Percentiles rank a stretch among this genome's conserved stretches.
phyloP scores from a whole-genome alignment of 768 basidiomycete genomes.

The Asterophora parasitica region DNA sequence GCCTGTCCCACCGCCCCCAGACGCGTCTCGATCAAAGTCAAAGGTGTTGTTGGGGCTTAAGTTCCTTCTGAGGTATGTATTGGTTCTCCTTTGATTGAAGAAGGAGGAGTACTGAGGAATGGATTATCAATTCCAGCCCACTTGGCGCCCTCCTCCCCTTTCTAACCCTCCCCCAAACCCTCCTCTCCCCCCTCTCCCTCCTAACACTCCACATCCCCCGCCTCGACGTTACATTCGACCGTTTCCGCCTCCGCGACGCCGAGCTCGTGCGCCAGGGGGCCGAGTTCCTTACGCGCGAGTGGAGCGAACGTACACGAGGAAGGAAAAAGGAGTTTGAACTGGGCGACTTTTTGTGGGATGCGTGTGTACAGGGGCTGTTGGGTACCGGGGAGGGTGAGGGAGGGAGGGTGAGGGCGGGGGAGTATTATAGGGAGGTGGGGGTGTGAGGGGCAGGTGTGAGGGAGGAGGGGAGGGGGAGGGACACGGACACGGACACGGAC shows the following conservation, averaged over 20 bases:
- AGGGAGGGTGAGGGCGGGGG: not conserved
- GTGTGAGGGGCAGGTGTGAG: too few relatives aligned
- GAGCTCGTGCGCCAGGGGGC: slow-evolving; percentile 31
- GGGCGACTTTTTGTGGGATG: slow-evolving; percentile 10
- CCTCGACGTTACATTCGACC: slow-evolving; percentile 35
- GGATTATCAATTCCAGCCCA: too few relatives aligned
- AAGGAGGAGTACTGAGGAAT: too few relatives aligned
- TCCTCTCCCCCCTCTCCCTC: slow-evolving; percentile 26
- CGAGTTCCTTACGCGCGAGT: slow-evolving; percentile 12
- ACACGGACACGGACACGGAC: too few relatives aligned
- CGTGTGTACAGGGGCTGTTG: slow-evolving; percentile 1
- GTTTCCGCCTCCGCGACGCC: slow-evolving; percentile 40
- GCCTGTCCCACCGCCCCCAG: slow-evolving; percentile 13
- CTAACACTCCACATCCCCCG: slow-evolving; percentile 32
- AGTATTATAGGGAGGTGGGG: not conserved
- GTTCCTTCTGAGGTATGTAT: not conserved
- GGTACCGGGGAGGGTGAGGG: not conserved
- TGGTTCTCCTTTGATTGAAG: too few relatives aligned
- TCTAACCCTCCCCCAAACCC: slow-evolving; percentile 10
- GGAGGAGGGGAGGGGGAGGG: too few relatives aligned
- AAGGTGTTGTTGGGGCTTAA: too few relatives aligned
- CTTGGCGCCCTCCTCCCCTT: not conserved
- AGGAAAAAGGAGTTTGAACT: slow-evolving; percentile 3
- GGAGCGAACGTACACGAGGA: slow-evolving; percentile 14
- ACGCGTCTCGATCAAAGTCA: slow-evolving; percentile 13